Base-by-base conservation (phyloP, 352 stramenopile genomes). In the Phytophthora chlamydospora region DNA sequence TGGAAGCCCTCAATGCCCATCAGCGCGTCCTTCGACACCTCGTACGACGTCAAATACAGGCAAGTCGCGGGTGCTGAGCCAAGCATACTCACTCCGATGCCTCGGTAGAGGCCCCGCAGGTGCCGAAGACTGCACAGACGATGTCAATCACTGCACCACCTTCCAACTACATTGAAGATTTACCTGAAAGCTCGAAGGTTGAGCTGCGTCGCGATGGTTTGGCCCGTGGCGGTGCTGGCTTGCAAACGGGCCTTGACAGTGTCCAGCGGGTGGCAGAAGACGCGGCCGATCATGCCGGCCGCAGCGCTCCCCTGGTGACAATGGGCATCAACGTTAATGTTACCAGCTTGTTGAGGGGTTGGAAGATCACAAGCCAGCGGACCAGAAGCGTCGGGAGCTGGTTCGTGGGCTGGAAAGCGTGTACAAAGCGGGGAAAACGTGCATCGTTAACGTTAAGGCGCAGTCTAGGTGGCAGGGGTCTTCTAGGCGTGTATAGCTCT, bases 21-120 rank as follows among this genome's bases (percentile, higher is more conserved):
- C 8, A 92, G 64, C 44, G 64, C 68, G 58, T 90, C 78, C 61
- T 89, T 92, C 21, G 68, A 87, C 35, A 95, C 75, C 59, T 99
- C 96, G 78, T 99, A 99, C 13, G 93, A 97, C 29, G 90, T 98
- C 49, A 99, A 73, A 78, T 99, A 99, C 5, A 99, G 68, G 60
- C 97, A 97, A 43, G 94, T 98, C 1, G 93, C 97, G 9, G 97
- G 97, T 39, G 96, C 97, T 11, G 96, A 98, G 9, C 95, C 95
- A 19, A 98, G 48, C 60, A 98, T 86, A 34, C 96, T 97, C 13
- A 98, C 93, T 14, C 92, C 95, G 55, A 99, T 90, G 3, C 97
- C 97, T 47, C 93, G 83, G 71, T 99, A 99, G 4, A 99, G 74
- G 2, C 94, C 90, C 6, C 83, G 80, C 24, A 93, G 34, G n/a